Conservation (phyloP, 257 asterid genomes). For the Penstemon eatonii region DNA sequence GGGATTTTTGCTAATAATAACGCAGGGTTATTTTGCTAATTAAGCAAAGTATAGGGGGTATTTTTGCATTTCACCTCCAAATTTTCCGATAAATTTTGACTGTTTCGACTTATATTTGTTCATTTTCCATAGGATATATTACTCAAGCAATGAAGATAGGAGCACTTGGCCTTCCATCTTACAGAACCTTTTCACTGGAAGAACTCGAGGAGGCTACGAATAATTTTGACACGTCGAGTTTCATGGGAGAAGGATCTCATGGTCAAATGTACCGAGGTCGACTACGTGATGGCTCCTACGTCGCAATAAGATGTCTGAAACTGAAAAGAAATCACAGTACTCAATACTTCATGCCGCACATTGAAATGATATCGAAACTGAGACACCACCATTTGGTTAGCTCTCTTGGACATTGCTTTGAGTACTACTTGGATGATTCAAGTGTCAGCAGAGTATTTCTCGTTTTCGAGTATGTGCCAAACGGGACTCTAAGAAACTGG, state of each 20-base stretch:
- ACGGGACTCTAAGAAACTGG: slow-evolving; percentile 86
- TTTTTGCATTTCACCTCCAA: too few relatives aligned
- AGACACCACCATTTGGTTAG: slow-evolving; percentile 82
- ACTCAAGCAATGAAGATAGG: slow-evolving; percentile 82
- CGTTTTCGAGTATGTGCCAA: slow-evolving; percentile 76
- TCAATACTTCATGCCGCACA: slow-evolving; percentile 68
- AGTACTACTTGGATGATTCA: slow-evolving; percentile 77
- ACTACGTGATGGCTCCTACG: slow-evolving; percentile 62
- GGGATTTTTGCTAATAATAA: too few relatives aligned
- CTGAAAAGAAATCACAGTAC: slow-evolving; percentile 56
- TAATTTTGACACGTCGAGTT: slow-evolving; percentile 60
- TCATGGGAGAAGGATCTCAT: slow-evolving; percentile 62
- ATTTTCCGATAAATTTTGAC: background rate
- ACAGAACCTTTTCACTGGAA: slow-evolving; percentile 64
- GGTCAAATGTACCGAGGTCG: slow-evolving; percentile 86
- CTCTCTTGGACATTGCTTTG: slow-evolving; percentile 94
- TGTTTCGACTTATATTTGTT: slow-evolving; percentile 6
- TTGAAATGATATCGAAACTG: slow-evolving; percentile 75
- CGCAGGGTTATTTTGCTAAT: too few relatives aligned
- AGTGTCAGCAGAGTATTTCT: slow-evolving; percentile 75
- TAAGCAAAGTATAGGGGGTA: too few relatives aligned
- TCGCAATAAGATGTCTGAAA: slow-evolving; percentile 69
- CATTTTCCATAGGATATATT: slow-evolving; percentile 52
- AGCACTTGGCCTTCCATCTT: slow-evolving; percentile 68
- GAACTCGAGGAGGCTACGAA: slow-evolving; percentile 81